Evolutionary conservation across 106 monocot species (phyloP).

Genomic region (Dendrobium catenatum): DNA sequence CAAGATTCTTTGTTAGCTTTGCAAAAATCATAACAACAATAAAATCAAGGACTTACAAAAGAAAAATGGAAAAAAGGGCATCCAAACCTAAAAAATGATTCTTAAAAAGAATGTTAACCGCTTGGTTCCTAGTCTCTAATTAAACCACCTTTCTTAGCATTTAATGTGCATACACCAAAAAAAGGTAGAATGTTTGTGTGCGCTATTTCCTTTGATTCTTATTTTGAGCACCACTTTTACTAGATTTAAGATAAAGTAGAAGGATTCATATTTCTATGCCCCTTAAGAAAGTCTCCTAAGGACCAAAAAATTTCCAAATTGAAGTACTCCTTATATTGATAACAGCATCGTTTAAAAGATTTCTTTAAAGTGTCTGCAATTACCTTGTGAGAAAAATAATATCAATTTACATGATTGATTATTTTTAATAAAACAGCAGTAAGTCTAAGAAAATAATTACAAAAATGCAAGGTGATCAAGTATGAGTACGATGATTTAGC

Average conservation of each 20-base stretch:
- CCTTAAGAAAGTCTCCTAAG: neutral
- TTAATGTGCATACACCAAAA: too few species aligned
- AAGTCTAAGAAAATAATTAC: neutral
- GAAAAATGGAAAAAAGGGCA: too few species aligned
- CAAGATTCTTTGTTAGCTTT: neutral
- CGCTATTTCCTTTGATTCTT: neutral
- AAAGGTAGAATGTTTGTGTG: too few species aligned
- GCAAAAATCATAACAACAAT: neutral
- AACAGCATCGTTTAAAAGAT: neutral
- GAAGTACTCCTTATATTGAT: neutral
- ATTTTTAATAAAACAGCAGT: neutral
- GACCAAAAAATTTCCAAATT: neutral
- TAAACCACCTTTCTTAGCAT: too few species aligned
- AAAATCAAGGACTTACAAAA: neutral
- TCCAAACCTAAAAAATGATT: too few species aligned
- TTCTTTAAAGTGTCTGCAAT: neutral
- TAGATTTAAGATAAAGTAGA: neutral
- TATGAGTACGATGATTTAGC: neutral
- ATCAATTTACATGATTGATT: neutral
- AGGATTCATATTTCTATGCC: neutral
- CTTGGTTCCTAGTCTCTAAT: too few species aligned
- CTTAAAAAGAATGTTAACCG: too few species aligned
- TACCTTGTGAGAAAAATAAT: neutral
- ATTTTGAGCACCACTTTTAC: neutral
- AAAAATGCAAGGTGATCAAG: neutral